Base-by-base conservation (phyloP, 73 alveolate genomes). In the Diophrys sp. region DNA sequence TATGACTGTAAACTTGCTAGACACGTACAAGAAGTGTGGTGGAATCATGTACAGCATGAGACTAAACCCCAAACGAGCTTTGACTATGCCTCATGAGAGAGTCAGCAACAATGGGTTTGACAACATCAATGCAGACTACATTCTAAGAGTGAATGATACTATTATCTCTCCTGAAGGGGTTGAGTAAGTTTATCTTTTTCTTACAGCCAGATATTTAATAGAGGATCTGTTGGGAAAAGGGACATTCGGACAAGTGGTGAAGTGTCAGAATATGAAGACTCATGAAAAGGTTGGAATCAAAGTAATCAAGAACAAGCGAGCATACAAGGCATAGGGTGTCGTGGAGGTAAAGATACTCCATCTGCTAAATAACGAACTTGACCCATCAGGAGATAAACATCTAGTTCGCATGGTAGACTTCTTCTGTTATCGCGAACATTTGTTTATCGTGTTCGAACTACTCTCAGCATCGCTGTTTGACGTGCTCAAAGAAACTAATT, bases 391-490 rank as follows among this genome's bases (percentile, higher is more conserved):
- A 23, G 94, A 87, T 71, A 30, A 71, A 78, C 90, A 87, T 24
- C 77, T 84, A 29, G 95, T 89, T 31, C 74, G 85, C 74, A 89
- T 89, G 92, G 66, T 75, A 54, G 95, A 89, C 73, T 79, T 68
- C 81, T 89, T 89, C 77, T 90, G 83, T 44, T 84, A 44, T 56
- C 54, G 79, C n/a, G 74, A 83, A 69, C 95, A 90, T 57, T 87
- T 90, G 33, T 90, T 93, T 74, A 90, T 90, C 54, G 96, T 82
- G 54, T 90, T 90, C 72, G 96, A 90, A 85, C 89, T 90, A 80
- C 85, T 90, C 67, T 71, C 82, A 57, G 76, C 77, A 70, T 85
- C 89, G 74, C 84, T 90, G 29, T 80, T 55, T 73, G 96, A 90
- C 70, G 80, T 90, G 54, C 73, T 89, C 69, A 67, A 84, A 28